Percentiles rank a stretch among this genome's conserved stretches.
Evolutionary conservation across 352 stramenopile genomes (phyloP).

Genomic region (Pythium aquatile): DNA sequence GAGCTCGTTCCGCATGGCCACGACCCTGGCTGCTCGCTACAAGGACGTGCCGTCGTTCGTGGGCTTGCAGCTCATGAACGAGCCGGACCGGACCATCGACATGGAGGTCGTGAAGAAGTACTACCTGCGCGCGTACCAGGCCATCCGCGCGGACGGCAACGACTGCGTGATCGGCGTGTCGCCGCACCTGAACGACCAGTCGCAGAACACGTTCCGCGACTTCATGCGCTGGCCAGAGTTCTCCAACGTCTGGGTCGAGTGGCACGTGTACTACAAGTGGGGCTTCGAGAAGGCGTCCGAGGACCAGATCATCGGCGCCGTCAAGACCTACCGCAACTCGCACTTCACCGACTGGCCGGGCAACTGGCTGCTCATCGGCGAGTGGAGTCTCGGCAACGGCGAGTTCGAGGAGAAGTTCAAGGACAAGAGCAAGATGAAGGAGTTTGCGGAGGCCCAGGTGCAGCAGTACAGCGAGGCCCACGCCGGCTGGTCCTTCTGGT

Average conservation of each 20-base stretch:
- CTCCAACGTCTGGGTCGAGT: slow-evolving; percentile 31
- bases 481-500: slow-evolving; percentile 48
- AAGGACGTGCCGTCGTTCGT: slow-evolving; percentile 44
- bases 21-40: slow-evolving; percentile 44
- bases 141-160: slow-evolving; percentile 34
- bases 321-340: slow-evolving; percentile 9
- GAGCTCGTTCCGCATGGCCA: slow-evolving; percentile 39
- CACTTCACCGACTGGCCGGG: slow-evolving; percentile 29
- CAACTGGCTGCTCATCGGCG: slow-evolving; percentile 42
- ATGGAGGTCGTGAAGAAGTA: slow-evolving; percentile 36
- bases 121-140: slow-evolving; percentile 37
- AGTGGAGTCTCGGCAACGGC: slow-evolving; percentile 42
- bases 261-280: slow-evolving; percentile 36
- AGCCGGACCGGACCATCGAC: slow-evolving; percentile 30
- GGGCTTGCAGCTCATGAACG: slow-evolving; percentile 54
- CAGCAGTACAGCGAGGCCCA: slow-evolving; percentile 21
- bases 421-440: slow-evolving; percentile 26
- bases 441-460: slow-evolving; percentile 34
- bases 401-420: slow-evolving; percentile 17
- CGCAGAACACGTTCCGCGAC: slow-evolving; percentile 15
- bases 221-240: slow-evolving; percentile 24
- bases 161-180: slow-evolving; percentile 25
- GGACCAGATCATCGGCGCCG: slow-evolving; percentile 14
- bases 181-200: slow-evolving; percentile 17
- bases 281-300: slow-evolving; percentile 23